phyloP scores from a whole-genome alignment of 805 yeast genomes.

The Candida qinlingensis region DNA sequence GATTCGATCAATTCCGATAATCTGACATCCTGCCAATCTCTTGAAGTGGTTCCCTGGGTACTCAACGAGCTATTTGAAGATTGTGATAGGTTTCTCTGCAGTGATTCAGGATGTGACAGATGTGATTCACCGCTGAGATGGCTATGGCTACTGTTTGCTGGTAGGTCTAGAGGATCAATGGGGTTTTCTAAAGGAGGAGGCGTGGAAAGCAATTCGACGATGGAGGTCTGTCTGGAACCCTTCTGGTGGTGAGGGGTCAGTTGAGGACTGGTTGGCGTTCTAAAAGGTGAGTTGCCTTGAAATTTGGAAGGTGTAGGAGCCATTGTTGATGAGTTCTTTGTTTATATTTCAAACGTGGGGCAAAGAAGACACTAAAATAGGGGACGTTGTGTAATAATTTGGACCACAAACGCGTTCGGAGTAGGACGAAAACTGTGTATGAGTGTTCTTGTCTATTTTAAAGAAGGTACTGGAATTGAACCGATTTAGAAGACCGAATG shows the following conservation, averaged over 20 bases:
- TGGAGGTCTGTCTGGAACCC: conserved; percentile 54
- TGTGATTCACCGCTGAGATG: background rate
- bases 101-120: conserved; percentile 5
- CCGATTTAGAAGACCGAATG: too few relatives aligned
- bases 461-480: too few relatives aligned
- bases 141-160: background rate
- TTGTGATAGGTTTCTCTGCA: conserved; percentile 24
- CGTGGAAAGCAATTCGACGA: conserved; percentile 68
- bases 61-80: conserved; percentile 53
- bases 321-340: conserved; percentile 8
- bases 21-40: conserved; percentile 74
- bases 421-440: too few relatives aligned
- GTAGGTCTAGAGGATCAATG: conserved; percentile 9
- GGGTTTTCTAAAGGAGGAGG: conserved; percentile 57
- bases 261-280: conserved; percentile 25
- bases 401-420: background rate
- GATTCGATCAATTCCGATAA: conserved; percentile 72
- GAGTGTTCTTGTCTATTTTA: too few relatives aligned
- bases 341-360: conserved; percentile 10
- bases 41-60: conserved; percentile 50
- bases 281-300: conserved; percentile 28
- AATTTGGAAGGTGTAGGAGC: conserved; percentile 26
- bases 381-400: background rate
- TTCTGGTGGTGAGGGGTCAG: conserved; percentile 25
- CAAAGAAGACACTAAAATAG: background rate